phyloP scores from a whole-genome alignment of 164 flowering plant genomes.

The Taxillus chinensis region DNA sequence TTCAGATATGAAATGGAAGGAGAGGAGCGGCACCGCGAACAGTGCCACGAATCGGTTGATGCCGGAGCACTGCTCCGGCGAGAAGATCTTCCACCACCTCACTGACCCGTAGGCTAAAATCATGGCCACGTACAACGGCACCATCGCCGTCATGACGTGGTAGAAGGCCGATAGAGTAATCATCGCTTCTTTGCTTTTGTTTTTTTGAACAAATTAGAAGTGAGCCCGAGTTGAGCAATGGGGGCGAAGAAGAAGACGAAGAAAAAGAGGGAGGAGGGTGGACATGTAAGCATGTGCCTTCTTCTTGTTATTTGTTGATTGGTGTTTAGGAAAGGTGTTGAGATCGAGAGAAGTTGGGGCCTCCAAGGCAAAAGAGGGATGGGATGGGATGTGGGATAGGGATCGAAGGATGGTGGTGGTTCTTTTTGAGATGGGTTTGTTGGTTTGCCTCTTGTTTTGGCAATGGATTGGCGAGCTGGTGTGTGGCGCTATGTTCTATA shows the following conservation, averaged over 20 bases:
- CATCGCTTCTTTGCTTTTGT: constrained; percentile 25
- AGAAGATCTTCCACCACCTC: constrained; percentile 92
- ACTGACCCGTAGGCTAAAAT: constrained; percentile 90
- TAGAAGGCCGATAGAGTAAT: constrained; percentile 62
- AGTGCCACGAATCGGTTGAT: constrained; percentile 92
- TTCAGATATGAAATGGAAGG: constrained; percentile 80
- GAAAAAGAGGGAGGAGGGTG: no score
- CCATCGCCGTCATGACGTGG: constrained; percentile 93
- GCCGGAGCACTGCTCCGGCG: constrained; percentile 91
- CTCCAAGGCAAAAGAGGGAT: neutral
- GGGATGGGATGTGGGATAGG: neutral
- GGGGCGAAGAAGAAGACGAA: no score
- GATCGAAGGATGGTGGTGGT: neutral
- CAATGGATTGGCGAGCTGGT: constrained; percentile 10
- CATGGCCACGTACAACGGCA: constrained; percentile 97
- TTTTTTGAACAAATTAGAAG: neutral
- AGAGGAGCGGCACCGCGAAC: constrained; percentile 88
- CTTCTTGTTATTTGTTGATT: no score
- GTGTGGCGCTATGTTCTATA: constrained; percentile 13
- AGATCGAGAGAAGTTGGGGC: no score
- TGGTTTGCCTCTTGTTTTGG: constrained; percentile 21
- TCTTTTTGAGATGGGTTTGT: constrained; percentile 12
- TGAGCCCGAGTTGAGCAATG: no score
- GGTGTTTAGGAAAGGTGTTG: no score
- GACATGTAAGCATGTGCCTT: no score